Percentiles rank a stretch among this genome's conserved stretches.
phyloP scores from a whole-genome alignment of 108 stramenopile species.

The Cyclostephanos invisitatus region DNA sequence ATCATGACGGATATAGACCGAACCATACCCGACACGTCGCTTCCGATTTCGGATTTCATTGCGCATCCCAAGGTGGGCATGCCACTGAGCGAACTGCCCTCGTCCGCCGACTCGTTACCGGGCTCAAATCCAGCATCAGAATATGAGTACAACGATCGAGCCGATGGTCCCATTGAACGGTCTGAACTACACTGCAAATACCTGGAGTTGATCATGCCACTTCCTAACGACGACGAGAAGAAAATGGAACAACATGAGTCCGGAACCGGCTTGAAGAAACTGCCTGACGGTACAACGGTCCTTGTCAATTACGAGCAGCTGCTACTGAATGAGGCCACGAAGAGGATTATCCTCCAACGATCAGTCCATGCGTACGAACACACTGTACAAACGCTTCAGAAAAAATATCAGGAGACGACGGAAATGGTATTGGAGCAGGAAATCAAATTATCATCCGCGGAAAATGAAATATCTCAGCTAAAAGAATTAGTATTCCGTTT shows the following conservation, averaged over 20 bases:
- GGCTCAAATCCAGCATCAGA: conserved; percentile 13
- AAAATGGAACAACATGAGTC: conserved; percentile 22
- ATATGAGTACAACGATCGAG: conserved; percentile 6
- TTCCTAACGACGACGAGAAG: conserved; percentile 34
- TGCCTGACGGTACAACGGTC: conserved; percentile 53
- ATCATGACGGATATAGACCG: background rate
- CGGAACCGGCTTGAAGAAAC: conserved; percentile 42
- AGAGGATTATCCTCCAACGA: conserved; percentile 66
- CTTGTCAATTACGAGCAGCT: conserved; percentile 66
- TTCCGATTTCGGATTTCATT: background rate
- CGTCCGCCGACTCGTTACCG: conserved; percentile 16
- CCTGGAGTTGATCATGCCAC: conserved; percentile 41
- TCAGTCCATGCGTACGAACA: conserved; percentile 48
- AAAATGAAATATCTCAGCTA: conserved; percentile 22
- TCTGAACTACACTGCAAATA: conserved; percentile 46
- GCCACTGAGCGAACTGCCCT: conserved; percentile 48
- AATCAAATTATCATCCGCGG: conserved; percentile 16
- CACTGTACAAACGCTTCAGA: conserved; percentile 22
- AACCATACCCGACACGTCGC: conserved; percentile 4
- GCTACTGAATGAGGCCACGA: conserved; percentile 63
- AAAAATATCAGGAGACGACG: conserved; percentile 7
- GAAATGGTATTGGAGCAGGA: conserved; percentile 25
- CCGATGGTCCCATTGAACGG: conserved; percentile 7
- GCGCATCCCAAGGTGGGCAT: conserved; percentile 20
- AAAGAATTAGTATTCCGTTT: conserved; percentile 25